Conservation (phyloP, 176 grass and related monocot genomes). For the Ensete glaucum region DNA sequence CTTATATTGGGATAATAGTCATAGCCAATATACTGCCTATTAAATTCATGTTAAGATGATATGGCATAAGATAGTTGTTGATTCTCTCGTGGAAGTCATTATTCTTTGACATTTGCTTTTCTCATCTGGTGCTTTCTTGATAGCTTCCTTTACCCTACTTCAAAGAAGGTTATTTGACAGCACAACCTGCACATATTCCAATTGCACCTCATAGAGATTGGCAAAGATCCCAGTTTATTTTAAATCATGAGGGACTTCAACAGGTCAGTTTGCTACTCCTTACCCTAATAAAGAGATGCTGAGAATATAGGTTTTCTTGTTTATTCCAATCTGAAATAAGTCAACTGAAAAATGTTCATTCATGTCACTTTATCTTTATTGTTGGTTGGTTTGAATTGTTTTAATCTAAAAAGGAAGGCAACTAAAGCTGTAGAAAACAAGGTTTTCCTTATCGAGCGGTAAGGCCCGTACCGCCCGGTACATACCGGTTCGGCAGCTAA, state of each 20-base stretch:
- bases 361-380: too few relatives aligned
- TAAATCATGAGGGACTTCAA: constrained; percentile 90
- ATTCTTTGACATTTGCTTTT: background rate
- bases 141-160: constrained; percentile 95
- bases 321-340: background rate
- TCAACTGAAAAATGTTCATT: background rate
- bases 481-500: too few relatives aligned
- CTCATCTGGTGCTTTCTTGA: constrained; percentile 6
- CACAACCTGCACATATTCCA: constrained; percentile 53
- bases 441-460: too few relatives aligned
- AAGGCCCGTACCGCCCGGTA: too few relatives aligned
- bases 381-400: too few relatives aligned
- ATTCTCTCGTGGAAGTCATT: background rate
- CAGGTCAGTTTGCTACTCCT: constrained; percentile 41
- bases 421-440: too few relatives aligned
- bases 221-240: constrained; percentile 75
- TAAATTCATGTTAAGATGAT: background rate
- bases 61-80: background rate
- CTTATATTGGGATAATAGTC: background rate
- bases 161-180: constrained; percentile 87
- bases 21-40: background rate
- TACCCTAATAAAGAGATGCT: background rate
- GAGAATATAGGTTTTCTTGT: background rate
- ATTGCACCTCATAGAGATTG: constrained; percentile 90
- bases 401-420: too few relatives aligned